Base-by-base conservation (phyloP, 768 basidiomycete species). In the Russula sp. region DNA sequence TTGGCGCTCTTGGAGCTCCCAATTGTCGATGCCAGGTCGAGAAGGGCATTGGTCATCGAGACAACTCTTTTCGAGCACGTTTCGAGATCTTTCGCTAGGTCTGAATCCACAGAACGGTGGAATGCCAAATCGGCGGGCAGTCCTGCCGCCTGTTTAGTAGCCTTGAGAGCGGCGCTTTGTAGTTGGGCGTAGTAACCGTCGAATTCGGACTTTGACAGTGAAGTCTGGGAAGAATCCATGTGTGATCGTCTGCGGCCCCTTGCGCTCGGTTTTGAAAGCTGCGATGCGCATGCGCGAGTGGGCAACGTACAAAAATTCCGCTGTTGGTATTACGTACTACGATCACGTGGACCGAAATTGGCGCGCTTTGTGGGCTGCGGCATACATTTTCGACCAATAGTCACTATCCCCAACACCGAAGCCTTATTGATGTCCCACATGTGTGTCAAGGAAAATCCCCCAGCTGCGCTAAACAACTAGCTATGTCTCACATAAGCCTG, bases 91-190 rank as follows among this genome's bases (percentile, higher is more conserved):
- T 78, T 78, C 2, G 87, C 88, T 59, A 97, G 80, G 2, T 75
- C 78, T 5, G 82, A 75, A 73, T 95, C 89, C 66, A 98, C 83
- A 2, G 94, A 90, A 26, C 92, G 88, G 75, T 97, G 92, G 74
- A 94, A 98, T n/a, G 80, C 76, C 62, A 98, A 78, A 76, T 98
- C 95, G 16, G 78, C 67, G 3, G 93, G 88, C 3, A 92, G 77
- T 1, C 77, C 76, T 1, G 82, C 83, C 0, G 89, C 82, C 56
- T 80, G 76, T 59, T 84, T 80, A 3, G 89, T 90, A 9, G 87
- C 79, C 51, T 81, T 80, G 14, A 92, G 79, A 0, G 86, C 87
- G 11, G 80, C 75, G 0, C 76, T 75, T 71, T 92, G 91, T 6
- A 92, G 73, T 34, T 78, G 70, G 13, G 80, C 71, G 67, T 89